Evolutionary conservation across 176 grass and related monocot genomes (phyloP), one percentile per base, ranked within the genome.

Genomic region (Aegilops speltoides): DNA sequence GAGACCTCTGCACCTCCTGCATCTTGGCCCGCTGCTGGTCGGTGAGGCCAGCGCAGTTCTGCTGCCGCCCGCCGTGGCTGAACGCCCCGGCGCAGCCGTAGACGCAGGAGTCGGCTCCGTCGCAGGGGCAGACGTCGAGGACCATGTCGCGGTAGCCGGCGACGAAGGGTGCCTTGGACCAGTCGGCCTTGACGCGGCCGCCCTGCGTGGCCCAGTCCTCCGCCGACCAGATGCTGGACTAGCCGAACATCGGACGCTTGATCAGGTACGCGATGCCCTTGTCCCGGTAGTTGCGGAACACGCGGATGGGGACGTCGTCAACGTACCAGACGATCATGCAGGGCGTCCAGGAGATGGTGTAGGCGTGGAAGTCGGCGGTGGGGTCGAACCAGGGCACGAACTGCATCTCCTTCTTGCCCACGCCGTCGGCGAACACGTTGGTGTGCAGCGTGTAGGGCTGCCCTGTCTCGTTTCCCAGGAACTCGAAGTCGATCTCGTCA

Each of bases 341-440:
- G 40, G 85, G 86, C 60, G 83, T 97, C 92, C 95, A 97, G 40
- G 92, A 88, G 56, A 97, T 97, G 68, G 94, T 92, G 87, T 97
- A 97, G 82, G 84, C 92, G 85, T 97, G 94, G 85, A 79, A 97
- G 69, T 82, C 94, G 4, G 64, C 22, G 41, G 91, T 93, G 59
- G 91, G 91, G 57, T 97, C 87, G 81, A 97, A 97, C 94, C 91
- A 97, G 1, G 81, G 88, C 20, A 72, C 67, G 82, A 96, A 93
- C 70, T 97, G 90, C 83, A 90, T 83, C 82, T 94, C 81, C 25
- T 80, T 88, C 10, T 83, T 48, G 20, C 92, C 92, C 28, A 84
- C 45, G 41, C 89, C 91, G 81, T 90, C 64, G 17, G 80, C 79
- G 54, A 91, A 93, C 32, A 93, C 84, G 81, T 96, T 96, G 15